Evolutionary conservation across 106 monocot species (phyloP), one percentile per base, ranked within the genome.

Genomic region (Hemerocallis citrina): DNA sequence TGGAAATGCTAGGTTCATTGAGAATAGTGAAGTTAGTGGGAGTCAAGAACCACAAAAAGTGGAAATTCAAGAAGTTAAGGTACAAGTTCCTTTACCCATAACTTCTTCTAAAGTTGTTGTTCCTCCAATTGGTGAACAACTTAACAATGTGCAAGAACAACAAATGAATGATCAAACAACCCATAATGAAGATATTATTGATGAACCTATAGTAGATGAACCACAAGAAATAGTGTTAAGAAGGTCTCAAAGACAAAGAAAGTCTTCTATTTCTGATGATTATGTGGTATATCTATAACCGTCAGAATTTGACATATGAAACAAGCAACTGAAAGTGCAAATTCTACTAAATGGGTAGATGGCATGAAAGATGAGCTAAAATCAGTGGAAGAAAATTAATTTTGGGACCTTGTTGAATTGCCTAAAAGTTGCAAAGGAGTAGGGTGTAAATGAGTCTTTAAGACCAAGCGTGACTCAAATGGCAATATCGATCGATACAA

Each of bases 351-450:
- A 42, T 67, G 41, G 40, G 1, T 56, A 6, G 19, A 21, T 67
- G 67, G 28, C 14, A 67, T 57, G 39, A 56, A 67, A 67, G 67
- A 67, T 1, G 52, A 67, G 24, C 49, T 67, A 40, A 56, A 67
- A 19, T 70, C 49, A 8, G 61, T 70, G 59, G 17, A 61, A 4
- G 0, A 59, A 1, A 61, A 70, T 37, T 4, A 50, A 22, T 32
- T 51, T 28, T 47, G 47, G 47, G 47, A 47, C 1, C 13, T 6
- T 17, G n/a, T 47, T 17, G 47, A 47, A 19, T 19, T 47, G 6
- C 47, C 37, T 47, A 1, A 17, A 47, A 11, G 59, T 59, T 21
- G 5, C 23, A 59, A 37, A 59, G 20, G 38, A 38, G 38, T 63
- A 32, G 30, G 46, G 1, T 46, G 63, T 46, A 47, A 47, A 47